Conservation (phyloP, 768 basidiomycete genomes). For the Fomitopsis pulvina region DNA sequence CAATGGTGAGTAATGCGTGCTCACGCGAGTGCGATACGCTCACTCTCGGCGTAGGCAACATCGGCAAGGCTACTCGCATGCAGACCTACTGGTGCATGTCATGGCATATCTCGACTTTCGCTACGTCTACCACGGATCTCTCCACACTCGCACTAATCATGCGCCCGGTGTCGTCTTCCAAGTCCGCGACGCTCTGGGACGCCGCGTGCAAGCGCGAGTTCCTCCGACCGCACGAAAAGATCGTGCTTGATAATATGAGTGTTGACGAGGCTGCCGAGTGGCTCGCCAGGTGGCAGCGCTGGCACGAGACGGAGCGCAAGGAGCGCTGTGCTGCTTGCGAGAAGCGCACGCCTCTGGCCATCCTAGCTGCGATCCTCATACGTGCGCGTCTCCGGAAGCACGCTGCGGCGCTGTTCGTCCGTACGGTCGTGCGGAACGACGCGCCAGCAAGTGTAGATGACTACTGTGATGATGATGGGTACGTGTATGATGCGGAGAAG, state of each 20-base stretch:
- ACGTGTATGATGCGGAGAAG: constrained; percentile 23
- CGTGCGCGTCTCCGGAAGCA: constrained; percentile 47
- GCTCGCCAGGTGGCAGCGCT: constrained; percentile 26
- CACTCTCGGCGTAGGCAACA: constrained; percentile 21
- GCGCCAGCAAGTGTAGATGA: constrained; percentile 13
- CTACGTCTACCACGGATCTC: constrained; percentile 39
- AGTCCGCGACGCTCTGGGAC: constrained; percentile 41
- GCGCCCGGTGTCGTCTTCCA: constrained; percentile 35
- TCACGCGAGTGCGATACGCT: neutral
- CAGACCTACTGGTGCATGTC: constrained; percentile 52
- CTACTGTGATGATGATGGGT: constrained; percentile 5
- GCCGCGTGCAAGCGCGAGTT: constrained; percentile 26
- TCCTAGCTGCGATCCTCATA: constrained; percentile 45
- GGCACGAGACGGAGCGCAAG: constrained; percentile 22
- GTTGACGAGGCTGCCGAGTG: constrained; percentile 47
- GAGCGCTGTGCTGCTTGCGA: constrained; percentile 19
- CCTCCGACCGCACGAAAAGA: constrained; percentile 41
- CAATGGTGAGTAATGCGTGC: constrained; percentile 22
- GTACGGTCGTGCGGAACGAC: constrained; percentile 26
- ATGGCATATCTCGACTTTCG: constrained; percentile 31
- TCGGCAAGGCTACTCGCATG: constrained; percentile 33
- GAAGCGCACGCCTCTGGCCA: constrained; percentile 32
- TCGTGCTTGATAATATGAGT: constrained; percentile 45
- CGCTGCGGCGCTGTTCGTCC: constrained; percentile 49
- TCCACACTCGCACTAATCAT: constrained; percentile 54